Conservation (phyloP, 352 stramenopile genomes). For the Bremia lactucae region DNA sequence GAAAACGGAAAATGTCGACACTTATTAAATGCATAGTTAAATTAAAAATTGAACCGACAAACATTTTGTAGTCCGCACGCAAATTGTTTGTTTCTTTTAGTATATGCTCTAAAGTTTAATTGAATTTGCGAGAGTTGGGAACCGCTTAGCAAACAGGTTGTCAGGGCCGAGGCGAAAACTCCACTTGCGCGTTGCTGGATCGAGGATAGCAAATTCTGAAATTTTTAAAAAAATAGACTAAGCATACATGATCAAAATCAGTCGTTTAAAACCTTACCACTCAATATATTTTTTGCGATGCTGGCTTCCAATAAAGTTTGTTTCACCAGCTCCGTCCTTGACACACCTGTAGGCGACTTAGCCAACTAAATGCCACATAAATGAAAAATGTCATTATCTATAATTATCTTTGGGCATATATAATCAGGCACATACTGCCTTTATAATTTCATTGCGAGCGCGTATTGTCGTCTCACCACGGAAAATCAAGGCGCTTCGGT, state of each 20-base stretch:
- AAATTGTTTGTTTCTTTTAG: too few relatives aligned
- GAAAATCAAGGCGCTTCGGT: constrained; percentile 31
- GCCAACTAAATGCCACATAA: constrained; percentile 15
- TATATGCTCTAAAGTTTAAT: constrained; percentile 30
- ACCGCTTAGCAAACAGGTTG: constrained; percentile 39
- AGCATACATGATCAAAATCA: not conserved
- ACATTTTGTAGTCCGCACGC: too few relatives aligned
- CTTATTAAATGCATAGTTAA: not conserved
- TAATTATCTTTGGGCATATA: not conserved
- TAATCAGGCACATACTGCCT: constrained; percentile 23
- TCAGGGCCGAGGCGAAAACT: constrained; percentile 38
- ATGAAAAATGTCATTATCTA: constrained; percentile 1
- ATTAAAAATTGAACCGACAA: too few relatives aligned
- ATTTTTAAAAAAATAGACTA: not conserved
- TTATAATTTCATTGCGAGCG: constrained; percentile 38
- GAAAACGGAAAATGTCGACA: not conserved
- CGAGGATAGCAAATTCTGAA: constrained; percentile 37
- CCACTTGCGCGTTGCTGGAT: constrained; percentile 37
- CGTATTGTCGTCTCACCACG: constrained; percentile 17
- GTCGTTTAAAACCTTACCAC: constrained; percentile 16
- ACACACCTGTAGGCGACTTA: constrained; percentile 26
- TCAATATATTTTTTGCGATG: constrained; percentile 35
- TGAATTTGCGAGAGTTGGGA: constrained; percentile 31
- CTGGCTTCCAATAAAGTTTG: constrained; percentile 31
- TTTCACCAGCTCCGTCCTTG: constrained; percentile 35